These are phyloP conservation scores for Pyrrhoderma lamaoense DNA, from an alignment of 1,284 basidiomycete genomes.

Conservation along the genomic window DNA sequence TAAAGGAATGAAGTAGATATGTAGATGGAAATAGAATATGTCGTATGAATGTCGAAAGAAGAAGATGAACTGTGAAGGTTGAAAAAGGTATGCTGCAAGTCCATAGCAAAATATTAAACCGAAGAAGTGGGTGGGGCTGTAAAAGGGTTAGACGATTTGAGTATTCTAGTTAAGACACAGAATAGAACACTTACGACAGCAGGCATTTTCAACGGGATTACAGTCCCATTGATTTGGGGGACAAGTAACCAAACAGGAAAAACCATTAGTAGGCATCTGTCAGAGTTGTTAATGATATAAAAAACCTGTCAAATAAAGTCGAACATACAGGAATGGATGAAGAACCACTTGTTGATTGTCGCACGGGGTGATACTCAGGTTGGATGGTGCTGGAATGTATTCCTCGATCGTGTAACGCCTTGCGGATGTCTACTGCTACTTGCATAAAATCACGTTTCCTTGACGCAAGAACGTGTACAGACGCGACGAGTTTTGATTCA, in stretches of 20 bases:
- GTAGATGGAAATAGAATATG: no score
- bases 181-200: slow-evolving; percentile 60
- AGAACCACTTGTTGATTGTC: slow-evolving; percentile 32
- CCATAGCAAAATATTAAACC: slow-evolving; percentile 28
- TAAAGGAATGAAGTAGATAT: no score
- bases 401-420: slow-evolving; percentile 80
- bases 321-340: slow-evolving; percentile 32
- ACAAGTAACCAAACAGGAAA: slow-evolving; percentile 34
- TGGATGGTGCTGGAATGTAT: slow-evolving; percentile 94
- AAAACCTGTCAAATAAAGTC: not conserved
- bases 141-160: slow-evolving; percentile 1
- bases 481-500: slow-evolving; percentile 87
- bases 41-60: no score
- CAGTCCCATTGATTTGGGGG: slow-evolving; percentile 59
- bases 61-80: no score
- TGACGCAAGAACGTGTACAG: slow-evolving; percentile 88
- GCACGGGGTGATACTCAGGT: slow-evolving; percentile 58
- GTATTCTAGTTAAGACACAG: not conserved
- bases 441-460: slow-evolving; percentile 85
- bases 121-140: slow-evolving; percentile 42
- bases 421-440: slow-evolving; percentile 78
- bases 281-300: not conserved
- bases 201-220: slow-evolving; percentile 62
- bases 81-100: no score
- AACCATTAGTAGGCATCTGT: slow-evolving; percentile 25